These are phyloP conservation scores for Blastocrithidia nonstop DNA, from an alignment of 208 protist genomes.

Conservation along the genomic window DNA sequence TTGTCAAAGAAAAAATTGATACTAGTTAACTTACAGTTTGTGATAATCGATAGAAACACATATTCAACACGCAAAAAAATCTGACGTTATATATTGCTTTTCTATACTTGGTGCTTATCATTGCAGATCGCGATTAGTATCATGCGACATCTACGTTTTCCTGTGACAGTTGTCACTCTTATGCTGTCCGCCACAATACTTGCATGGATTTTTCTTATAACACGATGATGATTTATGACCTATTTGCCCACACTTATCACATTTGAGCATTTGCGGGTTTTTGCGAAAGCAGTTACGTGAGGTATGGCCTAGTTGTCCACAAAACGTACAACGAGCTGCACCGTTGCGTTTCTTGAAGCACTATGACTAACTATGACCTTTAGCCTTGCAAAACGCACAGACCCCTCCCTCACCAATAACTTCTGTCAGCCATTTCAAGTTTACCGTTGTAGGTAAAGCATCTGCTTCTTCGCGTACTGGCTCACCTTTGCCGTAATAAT, in stretches of 20 bases:
- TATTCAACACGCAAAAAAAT: too few relatives aligned
- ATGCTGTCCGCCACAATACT: constrained; percentile 74
- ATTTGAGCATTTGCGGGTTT: constrained; percentile 75
- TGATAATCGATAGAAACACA: too few relatives aligned
- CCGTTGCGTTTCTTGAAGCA: constrained; percentile 68
- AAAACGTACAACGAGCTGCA: constrained; percentile 20
- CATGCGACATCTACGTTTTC: too few relatives aligned
- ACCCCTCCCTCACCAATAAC: constrained; percentile 66
- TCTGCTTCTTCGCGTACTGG: constrained; percentile 59
- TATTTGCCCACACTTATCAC: constrained; percentile 64
- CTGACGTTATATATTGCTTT: too few relatives aligned
- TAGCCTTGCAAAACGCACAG: constrained; percentile 59
- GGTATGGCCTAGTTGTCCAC: constrained; percentile 64
- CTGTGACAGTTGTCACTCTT: constrained; percentile 74
- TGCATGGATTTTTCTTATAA: constrained; percentile 77
- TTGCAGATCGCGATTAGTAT: too few relatives aligned
- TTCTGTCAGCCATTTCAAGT: constrained; percentile 43
- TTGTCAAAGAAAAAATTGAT: too few relatives aligned
- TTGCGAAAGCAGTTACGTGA: constrained; percentile 55
- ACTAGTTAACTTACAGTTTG: too few relatives aligned
- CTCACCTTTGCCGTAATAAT: constrained; percentile 43
- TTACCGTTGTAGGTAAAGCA: constrained; percentile 49
- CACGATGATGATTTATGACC: constrained; percentile 62
- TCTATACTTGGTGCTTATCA: too few relatives aligned
- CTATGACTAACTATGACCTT: constrained; percentile 69